These are phyloP conservation scores for Mucuna pruriens DNA, from an alignment of 306 rosid genomes.

Conservation along the genomic window DNA sequence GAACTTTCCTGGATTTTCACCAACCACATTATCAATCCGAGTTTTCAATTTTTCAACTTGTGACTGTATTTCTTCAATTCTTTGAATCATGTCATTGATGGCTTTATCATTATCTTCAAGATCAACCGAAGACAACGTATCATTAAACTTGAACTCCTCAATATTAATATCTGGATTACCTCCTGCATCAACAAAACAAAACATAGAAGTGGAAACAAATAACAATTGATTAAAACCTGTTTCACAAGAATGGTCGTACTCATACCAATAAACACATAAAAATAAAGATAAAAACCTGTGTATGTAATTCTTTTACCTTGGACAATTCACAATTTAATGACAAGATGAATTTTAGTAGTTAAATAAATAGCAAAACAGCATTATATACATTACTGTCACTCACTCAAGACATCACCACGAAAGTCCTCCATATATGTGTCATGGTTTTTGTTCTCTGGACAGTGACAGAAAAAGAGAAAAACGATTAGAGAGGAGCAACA, in stretches of 20 bases:
- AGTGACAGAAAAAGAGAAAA: background rate
- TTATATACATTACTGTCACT: conserved; percentile 30
- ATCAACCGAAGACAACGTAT: conserved; percentile 47
- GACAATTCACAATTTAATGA: conserved; percentile 18
- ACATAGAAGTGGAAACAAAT: conserved; percentile 12
- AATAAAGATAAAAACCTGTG: conserved; percentile 12
- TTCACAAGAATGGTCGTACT: background rate
- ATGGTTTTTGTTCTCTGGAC: conserved; percentile 48
- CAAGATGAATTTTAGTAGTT: conserved; percentile 17
- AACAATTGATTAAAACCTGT: conserved; percentile 20
- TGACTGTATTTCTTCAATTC: conserved; percentile 58
- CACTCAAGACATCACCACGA: conserved; percentile 44
- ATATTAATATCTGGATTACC: conserved; percentile 42
- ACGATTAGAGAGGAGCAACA: background rate
- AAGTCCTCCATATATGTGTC: conserved; percentile 31
- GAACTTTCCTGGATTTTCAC: conserved; percentile 63
- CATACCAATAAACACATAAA: background rate
- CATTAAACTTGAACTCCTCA: conserved; percentile 52
- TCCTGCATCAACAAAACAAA: conserved; percentile 38
- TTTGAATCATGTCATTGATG: conserved; percentile 52
- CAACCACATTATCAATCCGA: conserved; percentile 62
- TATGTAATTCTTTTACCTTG: background rate
- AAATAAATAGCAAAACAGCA: conserved; percentile 11
- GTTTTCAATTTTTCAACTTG: conserved; percentile 64
- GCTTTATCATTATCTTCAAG: conserved; percentile 55